Evolutionary conservation across 2,329 filamentous ascomycete genomes (phyloP).

Genomic region (Calonectria hongkongensis): DNA sequence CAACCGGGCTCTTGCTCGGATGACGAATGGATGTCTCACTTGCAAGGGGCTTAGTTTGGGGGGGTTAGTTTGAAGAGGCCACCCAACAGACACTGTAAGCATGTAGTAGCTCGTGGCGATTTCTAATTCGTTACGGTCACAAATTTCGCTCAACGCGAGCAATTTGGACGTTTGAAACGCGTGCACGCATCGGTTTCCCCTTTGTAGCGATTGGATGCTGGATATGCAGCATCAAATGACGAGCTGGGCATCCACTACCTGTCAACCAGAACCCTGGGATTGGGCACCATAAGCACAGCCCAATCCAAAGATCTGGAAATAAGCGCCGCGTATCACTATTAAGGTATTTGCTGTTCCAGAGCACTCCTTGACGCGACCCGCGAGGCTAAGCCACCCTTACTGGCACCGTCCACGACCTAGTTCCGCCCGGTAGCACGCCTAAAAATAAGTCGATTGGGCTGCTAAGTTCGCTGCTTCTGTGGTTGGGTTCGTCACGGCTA

Average conservation of each 20-base stretch:
- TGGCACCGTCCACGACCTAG: neutral
- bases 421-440: neutral
- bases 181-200: no score
- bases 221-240: neutral
- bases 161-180: constrained; percentile 9
- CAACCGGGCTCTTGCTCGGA: constrained; percentile 4
- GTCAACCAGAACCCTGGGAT: constrained; percentile 14
- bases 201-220: neutral
- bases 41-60: constrained; percentile 12
- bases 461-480: constrained; percentile 10
- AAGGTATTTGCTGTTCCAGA: neutral
- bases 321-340: constrained; percentile 10
- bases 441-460: constrained; percentile 23
- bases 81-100: constrained; percentile 11
- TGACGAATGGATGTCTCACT: constrained; percentile 28
- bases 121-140: constrained; percentile 20
- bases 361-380: constrained; percentile 7
- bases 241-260: neutral
- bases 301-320: neutral
- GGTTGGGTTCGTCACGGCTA: constrained; percentile 22
- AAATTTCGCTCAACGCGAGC: constrained; percentile 19
- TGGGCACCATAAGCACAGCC: neutral
- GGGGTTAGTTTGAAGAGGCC: constrained; percentile 24
- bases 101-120: constrained; percentile 15
- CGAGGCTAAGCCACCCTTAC: neutral